phyloP scores from a whole-genome alignment of 2,329 filamentous ascomycete genomes.

The Colletotrichum camelliae region DNA sequence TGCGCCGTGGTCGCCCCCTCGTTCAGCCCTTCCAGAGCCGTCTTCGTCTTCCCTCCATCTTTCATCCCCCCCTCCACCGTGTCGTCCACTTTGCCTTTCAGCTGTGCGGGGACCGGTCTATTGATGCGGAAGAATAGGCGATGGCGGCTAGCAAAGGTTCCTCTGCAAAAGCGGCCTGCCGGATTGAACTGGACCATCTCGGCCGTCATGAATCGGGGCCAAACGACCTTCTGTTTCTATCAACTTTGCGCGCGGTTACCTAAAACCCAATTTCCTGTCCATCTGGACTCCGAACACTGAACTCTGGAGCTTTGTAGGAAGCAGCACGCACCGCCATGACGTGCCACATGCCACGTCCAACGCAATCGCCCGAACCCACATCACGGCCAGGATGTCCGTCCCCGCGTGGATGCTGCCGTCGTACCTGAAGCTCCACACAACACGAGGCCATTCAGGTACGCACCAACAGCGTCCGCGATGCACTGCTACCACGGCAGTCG shows the following conservation, averaged over 20 bases:
- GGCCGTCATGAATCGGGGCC: background rate
- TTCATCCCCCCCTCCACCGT: background rate
- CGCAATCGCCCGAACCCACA: constrained; percentile 64
- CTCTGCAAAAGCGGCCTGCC: constrained; percentile 1
- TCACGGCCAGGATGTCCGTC: constrained; percentile 75
- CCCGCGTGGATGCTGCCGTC: constrained; percentile 67
- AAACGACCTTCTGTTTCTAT: background rate
- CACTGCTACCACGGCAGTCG: background rate
- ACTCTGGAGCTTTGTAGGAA: background rate
- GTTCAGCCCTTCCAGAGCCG: background rate
- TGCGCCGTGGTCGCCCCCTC: background rate
- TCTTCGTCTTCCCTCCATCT: background rate
- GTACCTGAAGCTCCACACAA: constrained; percentile 6
- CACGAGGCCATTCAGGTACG: constrained; percentile 12
- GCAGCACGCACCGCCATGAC: background rate
- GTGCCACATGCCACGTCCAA: background rate
- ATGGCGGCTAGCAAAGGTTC: constrained; percentile 15
- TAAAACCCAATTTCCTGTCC: background rate
- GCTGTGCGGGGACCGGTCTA: background rate
- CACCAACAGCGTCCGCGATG: background rate
- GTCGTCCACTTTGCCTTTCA: background rate
- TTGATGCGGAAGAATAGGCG: background rate
- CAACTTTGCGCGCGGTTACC: background rate
- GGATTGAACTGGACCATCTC: background rate
- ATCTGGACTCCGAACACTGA: background rate